Conservation (phyloP, 1,139 yeast genomes). For the Pichia sp. region DNA sequence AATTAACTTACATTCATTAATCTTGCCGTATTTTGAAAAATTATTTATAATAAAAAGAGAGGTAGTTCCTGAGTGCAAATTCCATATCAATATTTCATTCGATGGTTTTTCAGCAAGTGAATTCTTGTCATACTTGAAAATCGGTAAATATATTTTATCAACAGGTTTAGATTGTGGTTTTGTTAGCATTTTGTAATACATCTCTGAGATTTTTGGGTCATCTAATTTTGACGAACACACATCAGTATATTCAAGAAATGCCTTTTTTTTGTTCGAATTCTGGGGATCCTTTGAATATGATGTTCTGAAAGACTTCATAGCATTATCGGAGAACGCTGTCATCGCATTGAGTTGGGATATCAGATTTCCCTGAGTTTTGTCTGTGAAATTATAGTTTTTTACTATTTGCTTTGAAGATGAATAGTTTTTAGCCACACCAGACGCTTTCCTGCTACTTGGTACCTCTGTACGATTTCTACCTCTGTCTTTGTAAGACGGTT, state of each 20-base stretch:
- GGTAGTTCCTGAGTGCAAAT: slow-evolving; percentile 43
- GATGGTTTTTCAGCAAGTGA: slow-evolving; percentile 75
- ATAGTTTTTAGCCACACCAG: no score
- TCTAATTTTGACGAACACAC: no score
- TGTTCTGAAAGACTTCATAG: slow-evolving; percentile 10
- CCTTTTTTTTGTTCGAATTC: slow-evolving; percentile 1
- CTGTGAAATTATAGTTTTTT: slow-evolving; percentile 1
- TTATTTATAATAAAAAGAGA: slow-evolving; percentile 40
- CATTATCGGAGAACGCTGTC: slow-evolving; percentile 24
- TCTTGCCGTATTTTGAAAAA: slow-evolving; percentile 55
- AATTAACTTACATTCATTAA: slow-evolving; percentile 47
- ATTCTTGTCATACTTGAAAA: slow-evolving; percentile 53
- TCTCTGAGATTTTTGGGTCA: no score
- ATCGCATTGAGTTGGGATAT: slow-evolving; percentile 1
- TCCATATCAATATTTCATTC: slow-evolving; percentile 62
- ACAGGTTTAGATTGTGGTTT: slow-evolving; percentile 18
- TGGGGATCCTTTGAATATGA: slow-evolving; percentile 1
- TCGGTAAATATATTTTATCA: slow-evolving; percentile 40
- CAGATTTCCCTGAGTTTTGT: slow-evolving; percentile 4
- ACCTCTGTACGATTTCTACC: not conserved
- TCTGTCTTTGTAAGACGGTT: not conserved
- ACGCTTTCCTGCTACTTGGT: no score
- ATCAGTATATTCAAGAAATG: not conserved
- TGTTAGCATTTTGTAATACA: slow-evolving; percentile 11
- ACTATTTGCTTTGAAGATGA: slow-evolving; percentile 3